These are phyloP conservation scores for Spiraea crenata DNA, from an alignment of 331 rosid genomes.

Conservation along the genomic window DNA sequence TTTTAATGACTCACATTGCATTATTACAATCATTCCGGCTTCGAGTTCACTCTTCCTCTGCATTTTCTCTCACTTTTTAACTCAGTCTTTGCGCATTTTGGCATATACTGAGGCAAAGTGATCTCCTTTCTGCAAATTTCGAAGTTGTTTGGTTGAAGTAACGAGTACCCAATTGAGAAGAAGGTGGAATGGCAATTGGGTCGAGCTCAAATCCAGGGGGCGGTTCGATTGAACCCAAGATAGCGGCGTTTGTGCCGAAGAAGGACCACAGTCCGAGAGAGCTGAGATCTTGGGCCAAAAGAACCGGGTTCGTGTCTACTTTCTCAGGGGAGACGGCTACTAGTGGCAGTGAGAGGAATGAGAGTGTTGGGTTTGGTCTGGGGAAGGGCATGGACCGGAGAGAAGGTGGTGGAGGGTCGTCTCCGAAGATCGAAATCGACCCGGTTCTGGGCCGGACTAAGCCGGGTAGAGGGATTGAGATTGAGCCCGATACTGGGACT, in stretches of 20 bases:
- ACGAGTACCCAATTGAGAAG: constrained; percentile 21
- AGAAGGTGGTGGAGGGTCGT: constrained; percentile 47
- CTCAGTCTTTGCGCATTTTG: constrained; percentile 6
- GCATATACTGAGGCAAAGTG: constrained; percentile 16
- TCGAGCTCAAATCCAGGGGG: constrained; percentile 35
- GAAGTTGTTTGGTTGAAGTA: constrained; percentile 18
- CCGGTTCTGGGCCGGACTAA: constrained; percentile 70
- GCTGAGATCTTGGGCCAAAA: constrained; percentile 83
- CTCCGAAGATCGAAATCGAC: constrained; percentile 86
- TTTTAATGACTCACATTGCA: not conserved
- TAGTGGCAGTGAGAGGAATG: constrained; percentile 52
- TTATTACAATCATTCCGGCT: constrained; percentile 35
- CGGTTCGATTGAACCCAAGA: constrained; percentile 31
- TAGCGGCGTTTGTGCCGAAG: constrained; percentile 67
- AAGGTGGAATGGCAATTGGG: constrained; percentile 51
- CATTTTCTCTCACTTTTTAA: not conserved
- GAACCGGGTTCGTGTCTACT: constrained; percentile 84
- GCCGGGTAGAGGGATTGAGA: constrained; percentile 52
- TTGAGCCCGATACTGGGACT: constrained; percentile 41
- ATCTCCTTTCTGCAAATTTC: constrained; percentile 16
- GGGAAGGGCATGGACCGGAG: constrained; percentile 38
- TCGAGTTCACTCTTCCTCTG: constrained; percentile 37
- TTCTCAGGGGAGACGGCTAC: constrained; percentile 65
- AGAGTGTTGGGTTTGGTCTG: constrained; percentile 50
- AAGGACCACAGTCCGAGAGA: constrained; percentile 70